Evolutionary conservation across 2,329 filamentous ascomycete species (phyloP), one percentile per base, ranked within the genome.

Genomic region (Corynespora cassiicola): DNA sequence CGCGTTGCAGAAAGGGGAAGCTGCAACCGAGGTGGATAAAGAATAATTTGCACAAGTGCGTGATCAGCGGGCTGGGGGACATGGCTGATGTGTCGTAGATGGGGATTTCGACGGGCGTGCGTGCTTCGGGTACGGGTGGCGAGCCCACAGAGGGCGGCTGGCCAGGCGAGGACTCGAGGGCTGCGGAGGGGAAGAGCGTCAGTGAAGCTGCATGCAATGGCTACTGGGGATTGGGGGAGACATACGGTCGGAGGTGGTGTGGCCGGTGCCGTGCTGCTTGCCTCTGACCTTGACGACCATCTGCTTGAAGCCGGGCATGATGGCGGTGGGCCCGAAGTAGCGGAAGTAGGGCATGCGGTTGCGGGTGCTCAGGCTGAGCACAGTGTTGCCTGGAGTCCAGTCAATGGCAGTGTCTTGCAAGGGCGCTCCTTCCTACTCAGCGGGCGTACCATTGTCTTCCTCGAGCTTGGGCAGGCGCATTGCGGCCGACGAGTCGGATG

Each of bases 261-360:
- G 77, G 6, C 71, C 75, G 7, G 75, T 78, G 35, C 83, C 84
- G 16, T 78, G 77, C 16, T 83, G 78, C 42, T 82, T 75, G 43
- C 86, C 84, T 42, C 85, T 79, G 19, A 91, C 82, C 36, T 86
- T 85, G 42, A 87, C 85, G 17, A 95, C 88, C 88, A 95, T 95
- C 66, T 95, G 89, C 68, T 95, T 95, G 72, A 90, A 95, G 15
- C 90, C 90, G 1, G 90, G 90, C 35, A 94, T 88, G 58, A 95
- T 95, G 47, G 90, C 90, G 1, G 90, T 95, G 0, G 89, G 88
- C 0, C 90, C 90, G 62, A 95, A 94, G 68, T 94, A 95, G 44
- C 90, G 79, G 57, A 95, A 95, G 64, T 94, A 96, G 0, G 90
- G 90, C 48, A 95, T 88, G 36, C 86, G 80, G 58, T 86, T 80